Percentiles rank a stretch among this genome's conserved stretches.
These are phyloP conservation scores for Cladosporium sphaerospermum DNA, from an alignment of 2,329 filamentous ascomycete species.

Conservation along the genomic window DNA sequence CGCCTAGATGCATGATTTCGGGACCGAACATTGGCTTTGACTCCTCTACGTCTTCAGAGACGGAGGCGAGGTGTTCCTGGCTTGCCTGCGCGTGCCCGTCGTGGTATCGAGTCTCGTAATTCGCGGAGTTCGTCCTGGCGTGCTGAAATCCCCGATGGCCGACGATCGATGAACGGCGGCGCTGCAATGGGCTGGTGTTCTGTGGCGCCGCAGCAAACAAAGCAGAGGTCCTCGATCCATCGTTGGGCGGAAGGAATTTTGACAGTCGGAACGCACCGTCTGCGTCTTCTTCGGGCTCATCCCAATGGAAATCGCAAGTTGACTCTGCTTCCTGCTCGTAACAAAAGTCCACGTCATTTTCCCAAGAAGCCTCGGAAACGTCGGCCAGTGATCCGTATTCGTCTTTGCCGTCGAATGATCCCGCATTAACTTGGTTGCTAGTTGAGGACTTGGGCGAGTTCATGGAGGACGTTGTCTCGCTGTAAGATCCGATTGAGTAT, in stretches of 20 bases:
- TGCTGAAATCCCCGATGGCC: constrained; percentile 28
- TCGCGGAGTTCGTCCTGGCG: constrained; percentile 21
- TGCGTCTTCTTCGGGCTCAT: constrained; percentile 17
- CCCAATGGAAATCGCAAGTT: constrained; percentile 56
- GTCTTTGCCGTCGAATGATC: background rate
- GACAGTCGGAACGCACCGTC: constrained; percentile 1
- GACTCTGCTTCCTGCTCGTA: constrained; percentile 57
- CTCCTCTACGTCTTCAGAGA: background rate
- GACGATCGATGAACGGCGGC: constrained; percentile 22
- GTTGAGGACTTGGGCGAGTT: background rate
- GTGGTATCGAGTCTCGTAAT: constrained; percentile 10
- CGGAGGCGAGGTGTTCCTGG: background rate
- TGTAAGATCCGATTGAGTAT: background rate
- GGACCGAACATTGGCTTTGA: constrained; percentile 5
- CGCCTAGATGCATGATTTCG: background rate
- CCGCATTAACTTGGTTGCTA: background rate
- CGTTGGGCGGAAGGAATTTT: constrained; percentile 2
- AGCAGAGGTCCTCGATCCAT: background rate
- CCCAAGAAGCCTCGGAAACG: constrained; percentile 37
- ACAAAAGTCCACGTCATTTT: constrained; percentile 57
- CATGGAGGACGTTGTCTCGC: background rate
- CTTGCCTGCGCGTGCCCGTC: background rate
- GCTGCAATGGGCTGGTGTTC: constrained; percentile 9
- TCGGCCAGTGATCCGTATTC: background rate
- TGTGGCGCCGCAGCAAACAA: background rate